Percentiles rank a stretch among this genome's conserved stretches.
phyloP scores from a whole-genome alignment of 768 basidiomycete species.

The Rhizopogon vesiculosus region DNA sequence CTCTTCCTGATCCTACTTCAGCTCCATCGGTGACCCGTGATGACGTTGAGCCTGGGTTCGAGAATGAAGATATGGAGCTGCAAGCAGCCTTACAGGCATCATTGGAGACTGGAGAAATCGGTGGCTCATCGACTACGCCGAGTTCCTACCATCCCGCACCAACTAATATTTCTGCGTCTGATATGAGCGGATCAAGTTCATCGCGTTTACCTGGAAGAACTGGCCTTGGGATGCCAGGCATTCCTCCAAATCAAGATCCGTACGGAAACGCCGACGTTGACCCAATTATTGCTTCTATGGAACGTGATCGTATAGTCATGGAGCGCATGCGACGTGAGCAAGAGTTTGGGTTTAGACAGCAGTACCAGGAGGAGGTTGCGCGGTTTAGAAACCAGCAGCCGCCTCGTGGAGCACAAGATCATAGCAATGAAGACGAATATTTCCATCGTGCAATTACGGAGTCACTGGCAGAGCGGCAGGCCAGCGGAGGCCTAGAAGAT shows the following conservation, averaged over 20 bases:
- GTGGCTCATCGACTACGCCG: constrained; percentile 6
- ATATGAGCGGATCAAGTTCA: constrained; percentile 12
- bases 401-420: constrained; percentile 2
- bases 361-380: constrained; percentile 41
- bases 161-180: constrained; percentile 22
- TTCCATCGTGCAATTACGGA: constrained; percentile 38
- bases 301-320: constrained; percentile 54
- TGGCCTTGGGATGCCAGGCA: constrained; percentile 6
- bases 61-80: constrained; percentile 84
- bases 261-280: constrained; percentile 34
- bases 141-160: constrained; percentile 17
- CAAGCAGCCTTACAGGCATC: constrained; percentile 88
- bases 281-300: constrained; percentile 64
- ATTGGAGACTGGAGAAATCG: constrained; percentile 28
- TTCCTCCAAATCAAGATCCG: constrained; percentile 27
- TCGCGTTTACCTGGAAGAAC: constrained; percentile 12
- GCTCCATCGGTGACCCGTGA: constrained; percentile 10
- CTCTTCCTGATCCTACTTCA: constrained; percentile 52
- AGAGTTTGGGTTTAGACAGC: constrained; percentile 59
- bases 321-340: constrained; percentile 64
- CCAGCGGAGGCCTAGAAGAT: constrained; percentile 14
- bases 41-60: constrained; percentile 37
- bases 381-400: constrained; percentile 13
- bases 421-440: constrained; percentile 54
- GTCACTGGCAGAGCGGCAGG: constrained; percentile 15